Evolutionary conservation across 2,329 filamentous ascomycete genomes (phyloP).

Genomic region (Amylocarpus encephaloides): DNA sequence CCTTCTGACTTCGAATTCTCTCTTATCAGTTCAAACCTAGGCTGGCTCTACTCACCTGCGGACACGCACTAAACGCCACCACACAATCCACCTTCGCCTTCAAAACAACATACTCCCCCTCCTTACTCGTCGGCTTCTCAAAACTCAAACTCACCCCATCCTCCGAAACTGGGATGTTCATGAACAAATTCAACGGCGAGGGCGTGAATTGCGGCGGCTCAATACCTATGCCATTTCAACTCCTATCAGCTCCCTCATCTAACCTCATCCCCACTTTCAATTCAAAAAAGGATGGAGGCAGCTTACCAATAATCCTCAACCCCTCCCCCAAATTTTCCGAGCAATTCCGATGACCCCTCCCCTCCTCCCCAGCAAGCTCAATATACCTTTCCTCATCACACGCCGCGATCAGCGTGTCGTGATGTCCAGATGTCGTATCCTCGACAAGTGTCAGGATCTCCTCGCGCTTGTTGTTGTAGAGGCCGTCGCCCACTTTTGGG

Average conservation of each 20-base stretch:
- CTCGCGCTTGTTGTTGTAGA: constrained; percentile 19
- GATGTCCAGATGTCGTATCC: constrained; percentile 18
- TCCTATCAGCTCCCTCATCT: background rate
- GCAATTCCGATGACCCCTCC: constrained; percentile 5
- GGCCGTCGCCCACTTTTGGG: constrained; percentile 17
- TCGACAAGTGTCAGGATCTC: constrained; percentile 18
- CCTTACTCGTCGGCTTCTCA: constrained; percentile 5
- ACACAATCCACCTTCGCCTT: constrained; percentile 10
- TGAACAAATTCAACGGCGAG: constrained; percentile 10
- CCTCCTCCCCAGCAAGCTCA: constrained; percentile 13
- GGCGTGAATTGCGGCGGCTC: constrained; percentile 8
- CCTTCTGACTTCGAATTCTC: background rate
- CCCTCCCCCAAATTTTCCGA: constrained; percentile 6
- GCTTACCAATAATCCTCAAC: background rate
- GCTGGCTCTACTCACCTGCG: background rate
- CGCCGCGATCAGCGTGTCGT: constrained; percentile 23
- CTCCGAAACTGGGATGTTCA: constrained; percentile 8
- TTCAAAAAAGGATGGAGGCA: too few relatives aligned
- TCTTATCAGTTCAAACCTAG: background rate
- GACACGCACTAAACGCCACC: constrained; percentile 9
- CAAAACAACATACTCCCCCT: constrained; percentile 4
- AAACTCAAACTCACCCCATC: background rate
- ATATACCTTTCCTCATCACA: constrained; percentile 20
- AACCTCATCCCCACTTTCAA: background rate
- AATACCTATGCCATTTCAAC: background rate